Base-by-base conservation (phyloP, 2,329 filamentous ascomycete species). In the Pseudomassariella vexata region DNA sequence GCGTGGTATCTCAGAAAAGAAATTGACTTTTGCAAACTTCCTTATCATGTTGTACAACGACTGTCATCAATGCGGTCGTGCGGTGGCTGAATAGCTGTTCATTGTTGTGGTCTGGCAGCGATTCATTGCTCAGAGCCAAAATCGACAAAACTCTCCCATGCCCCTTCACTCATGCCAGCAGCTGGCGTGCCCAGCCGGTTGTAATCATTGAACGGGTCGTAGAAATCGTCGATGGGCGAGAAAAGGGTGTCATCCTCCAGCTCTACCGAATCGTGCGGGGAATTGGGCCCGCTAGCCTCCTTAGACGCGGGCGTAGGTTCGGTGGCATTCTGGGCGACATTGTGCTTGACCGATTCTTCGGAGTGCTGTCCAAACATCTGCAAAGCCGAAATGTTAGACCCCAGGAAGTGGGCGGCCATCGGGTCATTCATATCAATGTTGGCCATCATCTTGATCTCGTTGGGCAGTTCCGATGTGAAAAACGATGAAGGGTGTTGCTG, bases 401-500 rank as follows among this genome's bases (percentile, higher is more conserved):
- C 50, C n/a, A 52, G 39, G 16, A 50, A 52, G 16, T 47, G 38
- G 24, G 45, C 38, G 1, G 49, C 44, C 50, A 55, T 52, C 5
- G 48, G 48, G 5, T 52, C 47, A 18, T 30, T 49, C 41, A 57
- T 48, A 19, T 55, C 53, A 9, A 57, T 32, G 6, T 54, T 54
- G 2, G 52, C 46, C 41, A 68, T 49, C 59, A 63, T 60, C 42
- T 59, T 65, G 2, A 60, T 55, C 29, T 68, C 64, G 2, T 57
- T 41, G 0, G 65, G 55, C 6, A 69, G 42, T 37, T 66, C 58
- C 0, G 61, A 45, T 0, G 64, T 67, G 31, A 68, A 69, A 1
- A 48, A 49, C 1, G 63, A 65, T 1, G 40, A 39, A 3, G 42
- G 41, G 1, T 50, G 35, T 22, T 47, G 51, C 30, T 50, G 43